Evolutionary conservation across 306 rosid species (phyloP), one percentile per base, ranked within the genome.

Genomic region (Mimosa pudica): DNA sequence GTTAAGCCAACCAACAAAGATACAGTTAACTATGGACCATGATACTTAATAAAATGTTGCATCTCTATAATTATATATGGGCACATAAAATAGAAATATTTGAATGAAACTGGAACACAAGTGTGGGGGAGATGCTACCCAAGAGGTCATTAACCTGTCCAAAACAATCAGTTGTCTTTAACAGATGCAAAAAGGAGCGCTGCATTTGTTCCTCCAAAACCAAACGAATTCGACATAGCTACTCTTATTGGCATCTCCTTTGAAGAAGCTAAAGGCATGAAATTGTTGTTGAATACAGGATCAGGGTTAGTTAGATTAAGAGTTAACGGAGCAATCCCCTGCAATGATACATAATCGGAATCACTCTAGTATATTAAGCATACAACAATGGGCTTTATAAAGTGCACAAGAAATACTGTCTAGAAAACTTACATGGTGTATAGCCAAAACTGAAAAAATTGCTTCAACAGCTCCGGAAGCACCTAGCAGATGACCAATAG

Each of bases 381-480:
- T 62, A 24, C 46, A 65, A 30, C 30, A 35, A n/a, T 75, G 76
- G 72, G 80, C 67, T 71, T 75, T 74, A 58, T 52, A 24, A 64
- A 78, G 83, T 30, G 52, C 70, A 65, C 10, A 81, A 57, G 47
- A 64, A 80, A 16, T 24, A 13, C 17, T 33, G 64, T 60, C 64
- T 30, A 81, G 67, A 81, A 81, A 71, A 13, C 38, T 73, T 70
- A 82, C 36, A 77, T 84, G 85, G 70, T 73, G 79, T 79, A 94
- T 81, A 73, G 97, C 92, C 81, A 92, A 89, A 82, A 94, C 85
- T 55, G 98, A 67, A 86, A 92, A 94, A 66, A 94, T 92, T 70
- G 98, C 98, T 91, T 95, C 98, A 77, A 95, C 97, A 64, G 98
- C 98, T 68, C 97, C 98, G 80, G 98, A 92, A 70, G 98, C 98